Evolutionary conservation across 2,329 filamentous ascomycete species (phyloP).

Genomic region (Hyphodiscus sp.): DNA sequence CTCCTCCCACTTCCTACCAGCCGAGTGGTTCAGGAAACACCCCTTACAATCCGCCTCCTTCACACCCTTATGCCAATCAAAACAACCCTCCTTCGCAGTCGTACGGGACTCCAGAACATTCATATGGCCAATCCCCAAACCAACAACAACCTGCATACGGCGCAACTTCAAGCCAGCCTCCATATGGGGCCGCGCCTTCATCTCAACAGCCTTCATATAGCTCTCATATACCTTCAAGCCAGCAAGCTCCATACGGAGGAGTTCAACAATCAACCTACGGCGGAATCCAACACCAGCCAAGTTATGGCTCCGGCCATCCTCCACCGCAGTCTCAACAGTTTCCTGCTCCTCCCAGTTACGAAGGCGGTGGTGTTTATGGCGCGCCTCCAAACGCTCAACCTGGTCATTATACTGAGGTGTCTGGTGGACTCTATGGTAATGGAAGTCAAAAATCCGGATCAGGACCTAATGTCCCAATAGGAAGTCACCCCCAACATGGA

Average conservation of each 20-base stretch:
- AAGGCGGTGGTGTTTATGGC: constrained; percentile 10
- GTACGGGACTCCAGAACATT: neutral
- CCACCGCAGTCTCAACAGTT: constrained; percentile 14
- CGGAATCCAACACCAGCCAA: constrained; percentile 1
- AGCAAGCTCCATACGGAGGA: constrained; percentile 23
- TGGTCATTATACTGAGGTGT: neutral
- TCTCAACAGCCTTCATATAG: constrained; percentile 8
- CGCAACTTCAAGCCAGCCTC: constrained; percentile 2
- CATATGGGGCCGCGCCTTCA: constrained; percentile 10
- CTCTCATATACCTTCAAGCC: constrained; percentile 3
- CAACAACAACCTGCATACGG: constrained; percentile 9
- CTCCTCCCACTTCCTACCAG: constrained; percentile 57
- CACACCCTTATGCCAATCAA: constrained; percentile 1
- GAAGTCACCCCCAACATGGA: constrained; percentile 7
- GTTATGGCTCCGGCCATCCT: constrained; percentile 2
- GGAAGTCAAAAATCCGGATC: neutral
- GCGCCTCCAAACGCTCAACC: neutral
- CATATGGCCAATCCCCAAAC: constrained; percentile 10
- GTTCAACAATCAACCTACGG: constrained; percentile 13
- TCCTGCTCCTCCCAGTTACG: constrained; percentile 13
- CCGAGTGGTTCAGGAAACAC: constrained; percentile 24
- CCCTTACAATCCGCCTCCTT: constrained; percentile 14
- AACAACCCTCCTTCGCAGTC: constrained; percentile 7
- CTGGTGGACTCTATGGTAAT: neutral
- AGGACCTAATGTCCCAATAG: constrained; percentile 4